Percentiles rank a stretch among this genome's conserved stretches.
Conservation (phyloP, 2,329 filamentous ascomycete genomes). For the Amphichorda felina region DNA sequence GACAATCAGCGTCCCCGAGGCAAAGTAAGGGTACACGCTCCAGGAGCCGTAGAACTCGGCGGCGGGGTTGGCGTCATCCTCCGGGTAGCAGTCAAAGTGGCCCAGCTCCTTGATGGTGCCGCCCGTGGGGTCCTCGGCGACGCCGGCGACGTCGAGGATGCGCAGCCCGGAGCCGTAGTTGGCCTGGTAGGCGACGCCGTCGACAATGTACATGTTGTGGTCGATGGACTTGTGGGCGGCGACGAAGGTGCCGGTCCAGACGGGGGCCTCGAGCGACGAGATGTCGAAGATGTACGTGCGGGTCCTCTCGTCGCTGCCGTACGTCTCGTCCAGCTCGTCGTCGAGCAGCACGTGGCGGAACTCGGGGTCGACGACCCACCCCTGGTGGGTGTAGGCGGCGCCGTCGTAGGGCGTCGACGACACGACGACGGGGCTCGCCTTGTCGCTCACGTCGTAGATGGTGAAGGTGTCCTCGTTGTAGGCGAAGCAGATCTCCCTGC, state of each 20-base stretch:
- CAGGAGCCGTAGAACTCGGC: slow-evolving; percentile 26
- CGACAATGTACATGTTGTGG: slow-evolving; percentile 30
- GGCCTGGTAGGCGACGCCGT: slow-evolving; percentile 28
- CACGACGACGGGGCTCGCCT: slow-evolving; percentile 30
- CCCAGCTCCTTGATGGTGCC: slow-evolving; percentile 26
- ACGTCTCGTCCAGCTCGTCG: slow-evolving; percentile 38
- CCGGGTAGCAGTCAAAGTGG: slow-evolving; percentile 34
- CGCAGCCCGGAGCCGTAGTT: slow-evolving; percentile 32
- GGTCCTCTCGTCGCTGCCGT: slow-evolving; percentile 19
- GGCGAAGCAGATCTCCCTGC: slow-evolving; percentile 38
- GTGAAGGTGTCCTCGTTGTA: slow-evolving; percentile 39
- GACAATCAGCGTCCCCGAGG: slow-evolving; percentile 24
- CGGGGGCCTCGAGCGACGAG: slow-evolving; percentile 23
- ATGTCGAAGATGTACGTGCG: slow-evolving; percentile 39
- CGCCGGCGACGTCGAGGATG: slow-evolving; percentile 17
- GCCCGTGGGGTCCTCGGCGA: slow-evolving; percentile 22
- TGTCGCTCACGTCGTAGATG: slow-evolving; percentile 36
- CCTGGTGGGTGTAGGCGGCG: slow-evolving; percentile 45
- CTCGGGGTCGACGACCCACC: slow-evolving; percentile 32
- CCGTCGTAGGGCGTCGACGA: slow-evolving; percentile 43
- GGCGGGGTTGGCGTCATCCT: slow-evolving; percentile 26
- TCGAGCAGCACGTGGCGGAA: slow-evolving; percentile 30
- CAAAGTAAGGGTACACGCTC: slow-evolving; percentile 31
- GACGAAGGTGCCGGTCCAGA: slow-evolving; percentile 24
- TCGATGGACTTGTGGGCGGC: slow-evolving; percentile 16